Conservation (phyloP, 345 rosid species). For the Aegle marmelos region DNA sequence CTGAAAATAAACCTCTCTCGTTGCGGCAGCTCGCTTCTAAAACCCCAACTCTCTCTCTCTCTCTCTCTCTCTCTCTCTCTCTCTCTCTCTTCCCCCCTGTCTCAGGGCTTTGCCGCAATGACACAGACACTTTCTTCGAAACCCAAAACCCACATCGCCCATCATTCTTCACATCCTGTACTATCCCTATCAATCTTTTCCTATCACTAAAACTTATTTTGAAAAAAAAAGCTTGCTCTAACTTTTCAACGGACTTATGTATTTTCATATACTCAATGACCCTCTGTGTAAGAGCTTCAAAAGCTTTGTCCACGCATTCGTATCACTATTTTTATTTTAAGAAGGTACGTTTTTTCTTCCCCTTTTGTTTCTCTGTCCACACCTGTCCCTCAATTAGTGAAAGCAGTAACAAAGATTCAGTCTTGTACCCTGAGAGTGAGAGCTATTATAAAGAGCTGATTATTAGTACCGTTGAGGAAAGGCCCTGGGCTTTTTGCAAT, state of each 20-base stretch:
- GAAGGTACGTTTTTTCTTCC: conserved; percentile 37
- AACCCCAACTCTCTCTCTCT: background rate
- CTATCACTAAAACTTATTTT: background rate
- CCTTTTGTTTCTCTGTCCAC: conserved; percentile 23
- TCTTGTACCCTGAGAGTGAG: conserved; percentile 19
- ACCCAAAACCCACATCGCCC: background rate
- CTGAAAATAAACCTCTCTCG: no score
- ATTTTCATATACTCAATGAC: conserved; percentile 52
- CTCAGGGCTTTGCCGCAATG: background rate
- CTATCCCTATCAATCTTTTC: background rate
- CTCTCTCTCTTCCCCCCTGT: no score
- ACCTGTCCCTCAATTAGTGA: conserved; percentile 1
- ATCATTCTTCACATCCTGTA: background rate
- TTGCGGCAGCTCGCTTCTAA: background rate
- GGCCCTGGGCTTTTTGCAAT: conserved; percentile 35
- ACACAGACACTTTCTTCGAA: background rate
- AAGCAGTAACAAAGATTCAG: background rate
- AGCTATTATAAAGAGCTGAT: conserved; percentile 44
- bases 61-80: background rate
- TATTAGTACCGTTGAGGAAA: conserved; percentile 32
- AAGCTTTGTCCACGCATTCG: conserved; percentile 34
- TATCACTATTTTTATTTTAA: conserved; percentile 19
- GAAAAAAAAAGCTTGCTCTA: background rate
- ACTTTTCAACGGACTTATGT: background rate
- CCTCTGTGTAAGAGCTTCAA: conserved; percentile 57